phyloP scores from a whole-genome alignment of 2,329 filamentous ascomycete species.

The Sporothrix schenckii region DNA sequence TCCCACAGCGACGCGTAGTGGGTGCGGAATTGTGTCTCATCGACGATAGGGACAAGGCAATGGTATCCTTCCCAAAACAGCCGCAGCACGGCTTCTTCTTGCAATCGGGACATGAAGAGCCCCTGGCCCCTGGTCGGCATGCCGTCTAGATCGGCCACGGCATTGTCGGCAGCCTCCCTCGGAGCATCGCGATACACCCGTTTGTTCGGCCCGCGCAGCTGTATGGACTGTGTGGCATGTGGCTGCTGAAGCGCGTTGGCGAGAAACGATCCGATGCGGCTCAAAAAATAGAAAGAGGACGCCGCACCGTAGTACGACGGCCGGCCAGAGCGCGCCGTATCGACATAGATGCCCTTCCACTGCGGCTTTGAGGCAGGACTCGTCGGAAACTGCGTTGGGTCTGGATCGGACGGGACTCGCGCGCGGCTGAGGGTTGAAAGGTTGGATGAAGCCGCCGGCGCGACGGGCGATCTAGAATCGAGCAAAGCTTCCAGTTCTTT shows the following conservation, averaged over 20 bases:
- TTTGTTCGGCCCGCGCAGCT: conserved; percentile 29
- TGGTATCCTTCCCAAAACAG: conserved; percentile 50
- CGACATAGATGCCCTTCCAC: conserved; percentile 44
- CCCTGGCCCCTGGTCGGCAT: background rate
- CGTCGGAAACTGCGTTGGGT: too few relatives aligned
- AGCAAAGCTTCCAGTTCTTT: conserved; percentile 18
- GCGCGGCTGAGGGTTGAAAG: background rate
- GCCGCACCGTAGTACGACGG: conserved; percentile 50
- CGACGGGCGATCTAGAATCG: background rate
- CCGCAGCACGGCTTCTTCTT: conserved; percentile 49
- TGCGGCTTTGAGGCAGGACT: conserved; percentile 30
- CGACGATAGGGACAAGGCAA: conserved; percentile 44
- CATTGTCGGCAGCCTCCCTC: background rate
- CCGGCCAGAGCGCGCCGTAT: conserved; percentile 44
- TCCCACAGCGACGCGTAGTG: conserved; percentile 49
- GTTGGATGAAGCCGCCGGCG: background rate
- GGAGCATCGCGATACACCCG: conserved; percentile 7
- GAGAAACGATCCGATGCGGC: conserved; percentile 47
- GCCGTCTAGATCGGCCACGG: too few relatives aligned
- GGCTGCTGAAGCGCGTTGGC: conserved; percentile 42
- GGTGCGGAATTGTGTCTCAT: conserved; percentile 46
- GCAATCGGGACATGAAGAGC: conserved; percentile 35
- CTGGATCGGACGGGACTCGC: too few relatives aligned
- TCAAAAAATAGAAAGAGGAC: conserved; percentile 52
- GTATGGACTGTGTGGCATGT: conserved; percentile 31